These are phyloP conservation scores for Barbatosphaeria neglecta DNA, from an alignment of 495 filamentous ascomycete species.

Conservation along the genomic window DNA sequence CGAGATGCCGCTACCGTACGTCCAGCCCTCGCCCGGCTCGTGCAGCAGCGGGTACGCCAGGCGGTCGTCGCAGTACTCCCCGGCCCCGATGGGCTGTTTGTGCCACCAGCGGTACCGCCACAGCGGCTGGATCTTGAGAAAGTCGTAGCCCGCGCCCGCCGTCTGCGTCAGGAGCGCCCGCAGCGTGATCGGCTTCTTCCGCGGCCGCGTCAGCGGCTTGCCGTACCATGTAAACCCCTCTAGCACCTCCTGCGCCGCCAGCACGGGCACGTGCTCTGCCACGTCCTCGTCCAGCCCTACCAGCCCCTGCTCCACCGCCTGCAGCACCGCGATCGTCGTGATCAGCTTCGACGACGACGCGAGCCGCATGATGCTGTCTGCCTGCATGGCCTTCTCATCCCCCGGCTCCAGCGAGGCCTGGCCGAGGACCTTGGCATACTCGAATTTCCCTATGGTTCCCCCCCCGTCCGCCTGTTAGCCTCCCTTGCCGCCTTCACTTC, in stretches of 20 bases:
- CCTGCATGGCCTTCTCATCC: slow-evolving; percentile 1
- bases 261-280: slow-evolving; percentile 11
- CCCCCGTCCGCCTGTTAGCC: not conserved
- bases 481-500: no score
- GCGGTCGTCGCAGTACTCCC: slow-evolving; percentile 12
- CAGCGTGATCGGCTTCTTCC: slow-evolving; percentile 16
- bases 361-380: slow-evolving; percentile 5
- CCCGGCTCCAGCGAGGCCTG: slow-evolving; percentile 1
- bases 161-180: slow-evolving; percentile 17
- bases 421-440: slow-evolving; percentile 5
- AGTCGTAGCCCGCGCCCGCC: slow-evolving; percentile 11
- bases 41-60: slow-evolving; percentile 32
- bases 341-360: slow-evolving; percentile 24
- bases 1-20: slow-evolving; percentile 38
- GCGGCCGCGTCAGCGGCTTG: slow-evolving; percentile 13
- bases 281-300: slow-evolving; percentile 19
- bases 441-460: not conserved
- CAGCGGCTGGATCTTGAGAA: slow-evolving; percentile 8
- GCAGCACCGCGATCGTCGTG: slow-evolving; percentile 20
- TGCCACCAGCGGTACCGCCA: slow-evolving; percentile 9
- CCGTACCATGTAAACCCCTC: slow-evolving; percentile 14
- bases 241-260: slow-evolving; percentile 16
- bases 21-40: slow-evolving; percentile 38
- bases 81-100: slow-evolving; percentile 3
- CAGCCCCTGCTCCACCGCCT: slow-evolving; percentile 19